These are phyloP conservation scores for Hirschfeldia incana DNA, from an alignment of 345 rosid species.

Conservation along the genomic window DNA sequence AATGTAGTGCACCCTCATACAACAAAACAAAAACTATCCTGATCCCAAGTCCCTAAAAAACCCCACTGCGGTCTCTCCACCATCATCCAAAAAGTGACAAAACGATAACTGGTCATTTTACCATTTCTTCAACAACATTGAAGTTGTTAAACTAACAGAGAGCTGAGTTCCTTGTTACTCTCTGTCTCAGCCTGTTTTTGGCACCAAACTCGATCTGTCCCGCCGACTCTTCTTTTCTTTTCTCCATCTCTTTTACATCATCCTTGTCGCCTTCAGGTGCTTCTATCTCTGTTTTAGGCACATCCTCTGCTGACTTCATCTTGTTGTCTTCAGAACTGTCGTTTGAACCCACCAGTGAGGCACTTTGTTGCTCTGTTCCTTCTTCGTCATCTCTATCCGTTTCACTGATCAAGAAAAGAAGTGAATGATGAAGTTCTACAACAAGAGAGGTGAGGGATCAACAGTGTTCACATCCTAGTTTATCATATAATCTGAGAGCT, in stretches of 20 bases:
- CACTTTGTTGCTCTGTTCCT: constrained; percentile 32
- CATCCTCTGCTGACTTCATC: constrained; percentile 38
- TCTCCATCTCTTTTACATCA: constrained; percentile 28
- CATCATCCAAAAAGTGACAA: constrained; percentile 10
- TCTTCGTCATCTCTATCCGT: constrained; percentile 34
- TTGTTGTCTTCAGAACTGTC: constrained; percentile 39
- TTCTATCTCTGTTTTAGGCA: not conserved
- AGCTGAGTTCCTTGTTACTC: constrained; percentile 58
- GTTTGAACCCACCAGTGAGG: not conserved
- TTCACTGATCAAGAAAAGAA: constrained; percentile 40
- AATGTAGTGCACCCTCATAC: constrained; percentile 2
- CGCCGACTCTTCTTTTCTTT: constrained; percentile 28
- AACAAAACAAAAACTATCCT: not conserved
- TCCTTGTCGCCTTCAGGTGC: constrained; percentile 22
- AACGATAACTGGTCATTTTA: not conserved
- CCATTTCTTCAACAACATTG: constrained; percentile 49
- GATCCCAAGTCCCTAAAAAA: not conserved
- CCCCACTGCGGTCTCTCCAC: not conserved
- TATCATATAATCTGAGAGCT: not conserved
- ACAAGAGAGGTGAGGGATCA: constrained; percentile 1
- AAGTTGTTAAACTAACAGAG: constrained; percentile 34
- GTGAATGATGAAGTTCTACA: not conserved
- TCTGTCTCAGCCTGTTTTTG: constrained; percentile 58
- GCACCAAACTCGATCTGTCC: constrained; percentile 40
- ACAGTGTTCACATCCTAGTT: constrained; percentile 3